phyloP scores from a whole-genome alignment of 164 flowering plant genomes.

The Nymphaea thermarum region DNA sequence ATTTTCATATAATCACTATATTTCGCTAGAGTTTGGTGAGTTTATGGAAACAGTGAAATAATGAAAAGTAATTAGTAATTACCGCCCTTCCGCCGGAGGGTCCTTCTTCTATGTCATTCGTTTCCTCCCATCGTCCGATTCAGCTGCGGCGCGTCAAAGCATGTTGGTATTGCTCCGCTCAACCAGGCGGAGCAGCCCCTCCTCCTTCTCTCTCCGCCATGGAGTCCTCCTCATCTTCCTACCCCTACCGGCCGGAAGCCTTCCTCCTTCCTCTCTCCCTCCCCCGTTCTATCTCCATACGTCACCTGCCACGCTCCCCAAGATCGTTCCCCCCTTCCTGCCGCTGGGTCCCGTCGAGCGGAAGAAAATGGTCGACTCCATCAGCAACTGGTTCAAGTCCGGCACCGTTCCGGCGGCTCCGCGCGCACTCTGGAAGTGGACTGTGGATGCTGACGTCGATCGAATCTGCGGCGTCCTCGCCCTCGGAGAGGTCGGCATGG shows the following conservation, averaged over 20 bases:
- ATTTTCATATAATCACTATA: too few species aligned
- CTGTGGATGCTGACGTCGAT: constrained; percentile 18
- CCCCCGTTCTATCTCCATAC: neutral
- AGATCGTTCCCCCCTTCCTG: constrained; percentile 19
- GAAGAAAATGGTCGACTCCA: neutral
- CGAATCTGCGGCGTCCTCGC: constrained; percentile 7
- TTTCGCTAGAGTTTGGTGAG: too few species aligned
- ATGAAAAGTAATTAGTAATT: too few species aligned
- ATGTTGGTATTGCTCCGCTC: neutral
- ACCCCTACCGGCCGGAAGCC: neutral
- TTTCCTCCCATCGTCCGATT: neutral
- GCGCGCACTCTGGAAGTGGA: constrained; percentile 23
- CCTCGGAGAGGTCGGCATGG: neutral
- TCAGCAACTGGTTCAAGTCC: constrained; percentile 8
- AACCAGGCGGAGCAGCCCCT: neutral
- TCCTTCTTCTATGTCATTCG: too few species aligned
- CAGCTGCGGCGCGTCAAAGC: neutral
- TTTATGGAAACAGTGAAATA: too few species aligned
- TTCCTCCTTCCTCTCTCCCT: neutral
- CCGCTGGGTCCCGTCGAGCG: constrained; percentile 6
- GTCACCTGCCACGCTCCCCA: neutral
- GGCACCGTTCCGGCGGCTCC: constrained; percentile 31
- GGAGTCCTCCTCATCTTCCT: neutral
- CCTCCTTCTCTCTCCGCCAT: constrained; percentile 2
- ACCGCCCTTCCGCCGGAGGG: too few species aligned